phyloP scores from a whole-genome alignment of 306 rosid genomes.

The Fragaria ananassa region DNA sequence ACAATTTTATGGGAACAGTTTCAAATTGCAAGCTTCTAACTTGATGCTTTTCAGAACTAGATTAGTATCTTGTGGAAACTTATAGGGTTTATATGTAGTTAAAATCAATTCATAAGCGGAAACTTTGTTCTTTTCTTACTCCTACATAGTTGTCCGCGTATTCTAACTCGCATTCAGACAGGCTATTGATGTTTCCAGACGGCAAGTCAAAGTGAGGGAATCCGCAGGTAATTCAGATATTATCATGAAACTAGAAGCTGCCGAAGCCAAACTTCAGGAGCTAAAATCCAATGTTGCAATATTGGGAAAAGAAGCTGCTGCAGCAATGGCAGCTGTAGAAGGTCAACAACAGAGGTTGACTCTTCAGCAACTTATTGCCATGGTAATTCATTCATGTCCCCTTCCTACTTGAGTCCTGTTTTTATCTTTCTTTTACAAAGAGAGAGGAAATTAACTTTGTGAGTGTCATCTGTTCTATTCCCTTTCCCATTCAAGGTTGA shows the following conservation, averaged over 20 bases:
- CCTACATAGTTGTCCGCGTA: constrained; percentile 30
- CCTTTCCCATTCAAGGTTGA: constrained; percentile 50
- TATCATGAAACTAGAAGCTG: constrained; percentile 71
- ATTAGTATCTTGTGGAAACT: not conserved
- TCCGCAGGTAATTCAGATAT: constrained; percentile 59
- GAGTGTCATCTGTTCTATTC: constrained; percentile 20
- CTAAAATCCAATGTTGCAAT: constrained; percentile 68
- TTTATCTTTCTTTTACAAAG: not conserved
- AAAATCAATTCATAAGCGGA: not conserved
- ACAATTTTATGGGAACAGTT: not conserved
- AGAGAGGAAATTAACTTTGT: not conserved
- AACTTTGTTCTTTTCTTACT: not conserved
- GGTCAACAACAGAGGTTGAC: constrained; percentile 86
- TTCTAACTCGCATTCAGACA: constrained; percentile 55
- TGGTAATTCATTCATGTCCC: constrained; percentile 44
- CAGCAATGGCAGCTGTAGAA: constrained; percentile 89
- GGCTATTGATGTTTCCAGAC: constrained; percentile 83
- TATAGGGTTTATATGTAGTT: not conserved
- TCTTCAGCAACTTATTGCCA: constrained; percentile 79
- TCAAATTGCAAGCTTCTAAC: not conserved
- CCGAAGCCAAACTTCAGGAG: constrained; percentile 70
- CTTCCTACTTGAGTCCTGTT: not conserved
- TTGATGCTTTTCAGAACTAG: not conserved
- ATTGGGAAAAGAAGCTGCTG: constrained; percentile 83
- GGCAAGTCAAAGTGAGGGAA: constrained; percentile 72